A percentile compares a stretch with the other conserved stretches of the same genome.
phyloP scores from a whole-genome alignment of 139 green algal species.

The Coelastrella sp. region DNA sequence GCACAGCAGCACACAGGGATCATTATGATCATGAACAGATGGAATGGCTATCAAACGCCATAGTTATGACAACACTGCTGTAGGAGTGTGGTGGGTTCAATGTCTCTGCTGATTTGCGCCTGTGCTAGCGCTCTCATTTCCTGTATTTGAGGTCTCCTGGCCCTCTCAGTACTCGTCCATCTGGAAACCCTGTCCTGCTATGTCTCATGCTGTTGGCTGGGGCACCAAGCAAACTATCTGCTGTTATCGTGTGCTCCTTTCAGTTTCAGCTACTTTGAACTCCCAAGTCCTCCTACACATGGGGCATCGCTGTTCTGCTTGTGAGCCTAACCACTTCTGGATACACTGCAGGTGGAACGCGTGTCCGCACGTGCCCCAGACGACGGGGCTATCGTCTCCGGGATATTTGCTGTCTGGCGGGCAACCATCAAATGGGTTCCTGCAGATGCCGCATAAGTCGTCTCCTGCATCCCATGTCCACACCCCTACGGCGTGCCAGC shows the following conservation, averaged over 20 bases:
- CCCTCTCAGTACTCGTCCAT: too few relatives aligned
- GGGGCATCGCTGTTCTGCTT: conserved; percentile 74
- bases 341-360: conserved; percentile 82
- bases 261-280: conserved; percentile 64
- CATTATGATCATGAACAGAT: too few relatives aligned
- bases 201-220: too few relatives aligned
- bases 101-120: too few relatives aligned
- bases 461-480: conserved; percentile 83
- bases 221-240: too few relatives aligned
- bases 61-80: too few relatives aligned
- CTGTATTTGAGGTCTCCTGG: too few relatives aligned
- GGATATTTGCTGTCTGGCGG: conserved; percentile 78
- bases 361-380: conserved; percentile 78
- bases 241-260: conserved; percentile 37
- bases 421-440: conserved; percentile 74
- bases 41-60: too few relatives aligned
- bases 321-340: conserved; percentile 75
- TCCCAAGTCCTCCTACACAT: conserved; percentile 78
- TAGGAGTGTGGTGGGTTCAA: too few relatives aligned
- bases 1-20: too few relatives aligned
- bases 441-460: conserved; percentile 82
- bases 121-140: too few relatives aligned
- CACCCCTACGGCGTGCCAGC: conserved; percentile 76
- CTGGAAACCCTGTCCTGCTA: too few relatives aligned
- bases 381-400: conserved; percentile 79